Evolutionary conservation across 257 asterid species (phyloP), one percentile per base, ranked within the genome.

Genomic region (Solanum habrochaites): DNA sequence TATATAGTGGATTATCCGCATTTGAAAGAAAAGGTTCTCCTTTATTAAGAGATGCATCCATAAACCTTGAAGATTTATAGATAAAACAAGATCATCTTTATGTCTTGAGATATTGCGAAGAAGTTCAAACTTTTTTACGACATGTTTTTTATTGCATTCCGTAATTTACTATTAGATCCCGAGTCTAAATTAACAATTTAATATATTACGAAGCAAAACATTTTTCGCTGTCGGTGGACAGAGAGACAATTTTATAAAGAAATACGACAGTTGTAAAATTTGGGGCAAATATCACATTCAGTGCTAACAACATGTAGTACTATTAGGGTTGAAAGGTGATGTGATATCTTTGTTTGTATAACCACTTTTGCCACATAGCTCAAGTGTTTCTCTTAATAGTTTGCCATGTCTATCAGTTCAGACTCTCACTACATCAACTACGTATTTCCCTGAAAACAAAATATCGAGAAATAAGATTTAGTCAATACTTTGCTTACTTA

Each of bases 311-410:
- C 42, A 60, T 10, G 82, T 14, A 70, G 21, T 62, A n/a, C 71
- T 82, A 23, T 35, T n/a, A 52, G 42, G 58, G 85, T 27, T 83
- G 60, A 80, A 80, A 81, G 78, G 80, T 89, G 83, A 96, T 98
- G 98, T 97, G 98, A 93, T 97, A 98, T 93, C 99, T 94, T 92
- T n/a, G 98, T 97, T 16, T n/a, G 98, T 97, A 90, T 97, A 97
- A 90, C 98, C n/a, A 94, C 90, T 97, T 98, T 31, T n/a, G 99
- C 98, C 70, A 97, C n/a, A 95, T 87, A 97, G 89, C 85, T 97
- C 95, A 67, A 97, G 98, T 27, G 99, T 98, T 80, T 98, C 98
- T 37, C 98, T 97, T 97, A 70, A 98, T 98, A 90, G 94, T 97
- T 90, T 97, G 99, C 99, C n/a, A 97, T 97, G n/a, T 90, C 98